Conservation (phyloP, 345 rosid species). For the Camelina hispida region DNA sequence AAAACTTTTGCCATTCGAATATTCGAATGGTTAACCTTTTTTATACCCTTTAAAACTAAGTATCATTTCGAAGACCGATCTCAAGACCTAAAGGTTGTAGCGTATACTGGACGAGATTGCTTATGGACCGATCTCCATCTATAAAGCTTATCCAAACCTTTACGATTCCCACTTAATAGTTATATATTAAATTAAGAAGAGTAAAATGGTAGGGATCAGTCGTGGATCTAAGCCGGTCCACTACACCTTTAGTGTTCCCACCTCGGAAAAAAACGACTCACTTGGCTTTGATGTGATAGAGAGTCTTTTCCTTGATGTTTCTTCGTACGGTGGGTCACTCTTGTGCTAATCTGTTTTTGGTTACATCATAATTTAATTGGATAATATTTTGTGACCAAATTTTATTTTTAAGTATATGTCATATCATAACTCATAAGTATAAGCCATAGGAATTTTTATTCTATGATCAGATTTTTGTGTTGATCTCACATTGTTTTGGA, state of each 20-base stretch:
- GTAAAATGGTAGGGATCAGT: conserved; percentile 23
- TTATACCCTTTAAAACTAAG: background rate
- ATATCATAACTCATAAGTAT: background rate
- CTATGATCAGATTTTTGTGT: background rate
- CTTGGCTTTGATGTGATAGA: conserved; percentile 41
- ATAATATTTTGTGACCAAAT: background rate
- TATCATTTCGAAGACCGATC: background rate
- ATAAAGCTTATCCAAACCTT: background rate
- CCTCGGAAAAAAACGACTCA: conserved; percentile 33
- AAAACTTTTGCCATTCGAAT: background rate
- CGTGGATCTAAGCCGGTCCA: conserved; percentile 33
- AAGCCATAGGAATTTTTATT: background rate
- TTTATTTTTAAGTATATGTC: background rate
- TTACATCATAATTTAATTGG: background rate
- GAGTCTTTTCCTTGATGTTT: conserved; percentile 39
- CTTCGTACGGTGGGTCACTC: conserved; percentile 25
- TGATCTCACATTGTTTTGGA: background rate
- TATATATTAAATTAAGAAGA: conserved; percentile 9
- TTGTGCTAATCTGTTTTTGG: background rate
- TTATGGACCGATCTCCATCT: background rate
- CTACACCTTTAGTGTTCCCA: conserved; percentile 20
- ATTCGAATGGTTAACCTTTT: background rate
- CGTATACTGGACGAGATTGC: conserved; percentile 9
- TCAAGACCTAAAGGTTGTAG: background rate
- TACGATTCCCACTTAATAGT: background rate